Base-by-base conservation (phyloP, 176 grass and related monocot species). In the Oryza meridionalis region DNA sequence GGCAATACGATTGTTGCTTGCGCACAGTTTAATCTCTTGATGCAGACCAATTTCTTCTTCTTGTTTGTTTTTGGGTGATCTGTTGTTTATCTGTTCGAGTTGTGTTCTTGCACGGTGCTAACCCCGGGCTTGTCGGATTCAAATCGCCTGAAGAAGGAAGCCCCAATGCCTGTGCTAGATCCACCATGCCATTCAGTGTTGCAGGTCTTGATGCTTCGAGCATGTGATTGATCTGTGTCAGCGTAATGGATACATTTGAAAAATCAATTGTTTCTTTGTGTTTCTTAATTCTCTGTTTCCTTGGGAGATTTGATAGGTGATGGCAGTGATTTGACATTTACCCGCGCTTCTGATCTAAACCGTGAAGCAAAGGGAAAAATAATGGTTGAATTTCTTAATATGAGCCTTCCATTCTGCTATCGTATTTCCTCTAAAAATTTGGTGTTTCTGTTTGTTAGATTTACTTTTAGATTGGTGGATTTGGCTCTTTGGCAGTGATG, bases 381-480 rank as follows among this genome's bases (percentile, higher is more conserved):
- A 84, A 88, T 88, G 91, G 79, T 93, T 90, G 91, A 93, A 88
- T 93, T 93, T 90, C 88, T 88, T 88, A 63, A 88, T 90, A 86
- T 94, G 92, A 94, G 79, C 83, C 76, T 49, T 0, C 4, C 4
- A n/a, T 3, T 15, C 3, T 10, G 3, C 33, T 29, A 2, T 19
- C 1, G 0, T 5, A 47, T 14, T 61, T 67, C 9, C 15, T 11
- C 0, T 15, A 17, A 6, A 53, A 0, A 43, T 42, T 9, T 42
- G 1, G 9, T 9, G 8, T 43, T 43, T 33, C 67, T 44, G 4
- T 64, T 9, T 25, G 1, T 7, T 0, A 0, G 1, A 1, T 7
- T 35, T 1, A 2, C 13, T 0, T 0, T 24, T 8, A 0, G 5
- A 0, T 17, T 33, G 0, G 3, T n/a, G 3, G 29, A 12, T 55